Evolutionary conservation across 2,329 filamentous ascomycete species (phyloP).

Genomic region (Aspergillus tamarii): DNA sequence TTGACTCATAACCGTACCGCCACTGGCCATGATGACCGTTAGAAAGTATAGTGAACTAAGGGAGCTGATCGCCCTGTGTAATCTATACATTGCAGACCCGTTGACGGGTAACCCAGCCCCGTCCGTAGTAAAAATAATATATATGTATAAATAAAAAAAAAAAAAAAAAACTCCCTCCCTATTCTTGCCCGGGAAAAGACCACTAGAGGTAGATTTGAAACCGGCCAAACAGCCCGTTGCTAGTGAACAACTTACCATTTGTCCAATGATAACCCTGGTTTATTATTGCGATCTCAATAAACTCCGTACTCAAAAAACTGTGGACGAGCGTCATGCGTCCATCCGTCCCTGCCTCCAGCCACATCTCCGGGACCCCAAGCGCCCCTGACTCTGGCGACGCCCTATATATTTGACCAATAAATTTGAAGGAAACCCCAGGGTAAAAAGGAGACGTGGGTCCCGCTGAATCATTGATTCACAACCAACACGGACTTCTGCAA

Average conservation of each 20-base stretch:
- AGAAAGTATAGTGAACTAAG: neutral
- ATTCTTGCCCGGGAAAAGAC: conserved; percentile 1
- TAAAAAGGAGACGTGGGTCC: conserved; percentile 18
- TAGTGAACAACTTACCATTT: neutral
- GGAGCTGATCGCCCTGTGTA: conserved; percentile 6
- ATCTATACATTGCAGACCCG: neutral
- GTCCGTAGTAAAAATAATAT: neutral
- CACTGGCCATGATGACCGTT: neutral
- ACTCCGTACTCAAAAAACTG: neutral
- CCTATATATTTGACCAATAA: conserved; percentile 2
- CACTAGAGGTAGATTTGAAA: neutral
- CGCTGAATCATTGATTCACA: conserved; percentile 16
- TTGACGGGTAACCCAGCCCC: neutral
- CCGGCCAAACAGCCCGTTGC: neutral
- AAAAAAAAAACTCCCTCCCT: neutral
- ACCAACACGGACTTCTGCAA: conserved; percentile 26
- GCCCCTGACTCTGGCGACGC: conserved; percentile 9
- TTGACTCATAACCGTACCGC: neutral
- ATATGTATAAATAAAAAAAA: too few relatives aligned
- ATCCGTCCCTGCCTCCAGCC: conserved; percentile 1
- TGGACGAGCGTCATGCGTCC: conserved; percentile 8
- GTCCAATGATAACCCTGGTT: neutral
- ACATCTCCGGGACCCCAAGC: conserved; percentile 6
- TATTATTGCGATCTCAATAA: neutral
- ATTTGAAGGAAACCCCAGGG: neutral